Base-by-base conservation (phyloP, 495 filamentous ascomycete genomes). In the Friedmanniomyces simplex region DNA sequence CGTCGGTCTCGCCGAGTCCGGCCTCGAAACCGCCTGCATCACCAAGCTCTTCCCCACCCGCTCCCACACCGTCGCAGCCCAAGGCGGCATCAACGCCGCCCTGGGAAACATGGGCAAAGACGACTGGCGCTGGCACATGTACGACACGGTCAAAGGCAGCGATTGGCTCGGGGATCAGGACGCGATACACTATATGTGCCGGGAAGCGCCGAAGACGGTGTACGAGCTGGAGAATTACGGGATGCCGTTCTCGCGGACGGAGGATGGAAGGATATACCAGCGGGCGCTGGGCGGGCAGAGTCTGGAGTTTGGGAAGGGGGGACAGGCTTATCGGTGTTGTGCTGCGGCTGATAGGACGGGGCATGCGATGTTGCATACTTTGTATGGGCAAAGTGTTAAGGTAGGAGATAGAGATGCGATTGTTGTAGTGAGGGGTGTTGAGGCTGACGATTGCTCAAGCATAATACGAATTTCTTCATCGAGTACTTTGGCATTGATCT, bases 41-140 rank as follows among this genome's bases (percentile, higher is more conserved):
- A 95, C 89, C 41, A 97, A 97, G 78, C 59, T 62, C 54, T 97
- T 97, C 77, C 91, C 91, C 57, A 97, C 91, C 34, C 79, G 91
- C 79, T 86, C 81, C 73, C 91, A 97, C 75, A 97, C 91, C 20
- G 91, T 97, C 66, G 91, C 91, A 48, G 91, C 91, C 30, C 88
- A 91, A 69, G 88, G 88, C 62, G 89, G 89, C 64, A 95, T 96
- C 76, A 96, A 96, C 74, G 91, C 91, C 62, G 91, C 91, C 46
- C 81, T 97, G 63, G 91, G 91, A 73, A 97, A 97, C 71, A 87
- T 88, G 83, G 83, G 86, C 72, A 73, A 82, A 69, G 91, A 97
- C 72, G 91, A 97, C 77, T 97, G 91, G 91, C 84, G 91, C 73
- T 96, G 91, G 91, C 91, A 97, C 77, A 96, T 96, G 91, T 97